These are phyloP conservation scores for Pseudogymnoascus sp. DNA, from an alignment of 2,329 filamentous ascomycete species.

Conservation along the genomic window DNA sequence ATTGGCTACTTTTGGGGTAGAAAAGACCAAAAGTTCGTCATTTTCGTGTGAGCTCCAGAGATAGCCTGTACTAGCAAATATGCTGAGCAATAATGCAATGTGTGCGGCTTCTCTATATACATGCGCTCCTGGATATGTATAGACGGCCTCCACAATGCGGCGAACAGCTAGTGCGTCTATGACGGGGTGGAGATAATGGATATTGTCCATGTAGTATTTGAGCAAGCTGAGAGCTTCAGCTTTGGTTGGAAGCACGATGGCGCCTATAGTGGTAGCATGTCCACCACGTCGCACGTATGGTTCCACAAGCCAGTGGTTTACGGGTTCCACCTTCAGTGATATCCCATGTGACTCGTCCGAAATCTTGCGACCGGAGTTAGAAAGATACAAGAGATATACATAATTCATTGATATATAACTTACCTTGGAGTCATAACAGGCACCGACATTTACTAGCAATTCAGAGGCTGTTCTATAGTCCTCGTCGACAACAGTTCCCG, in stretches of 20 bases:
- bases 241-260: not conserved
- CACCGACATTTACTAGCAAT: not conserved
- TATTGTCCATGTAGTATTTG: not conserved
- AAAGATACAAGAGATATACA: not conserved
- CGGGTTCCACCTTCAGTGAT: conserved; percentile 2
- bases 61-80: not conserved
- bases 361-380: not conserved
- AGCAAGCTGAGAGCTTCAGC: not conserved
- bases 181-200: not conserved
- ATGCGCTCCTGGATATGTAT: not conserved
- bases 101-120: not conserved
- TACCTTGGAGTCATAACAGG: not conserved
- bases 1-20: conserved; percentile 20
- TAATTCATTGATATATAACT: not conserved
- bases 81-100: not conserved
- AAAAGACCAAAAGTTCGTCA: not conserved
- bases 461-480: conserved; percentile 1
- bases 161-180: not conserved
- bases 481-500: not conserved
- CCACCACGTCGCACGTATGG: not conserved
- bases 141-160: not conserved
- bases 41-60: not conserved
- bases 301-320: not conserved
- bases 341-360: not conserved
- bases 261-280: not conserved